Conservation (phyloP, 2,329 filamentous ascomycete genomes). For the Zymoseptoria brevis region DNA sequence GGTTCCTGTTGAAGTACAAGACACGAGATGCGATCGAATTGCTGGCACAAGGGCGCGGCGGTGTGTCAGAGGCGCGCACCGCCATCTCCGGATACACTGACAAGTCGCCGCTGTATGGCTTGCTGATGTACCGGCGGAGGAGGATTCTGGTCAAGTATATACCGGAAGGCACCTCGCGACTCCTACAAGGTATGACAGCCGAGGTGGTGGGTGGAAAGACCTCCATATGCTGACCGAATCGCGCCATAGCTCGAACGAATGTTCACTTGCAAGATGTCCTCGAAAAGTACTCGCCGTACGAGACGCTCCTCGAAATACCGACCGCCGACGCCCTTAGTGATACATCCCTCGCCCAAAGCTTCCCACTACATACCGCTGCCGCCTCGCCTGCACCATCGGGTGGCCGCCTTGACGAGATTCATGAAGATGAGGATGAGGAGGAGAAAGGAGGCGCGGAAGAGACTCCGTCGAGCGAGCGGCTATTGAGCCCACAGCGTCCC, state of each 20-base stretch:
- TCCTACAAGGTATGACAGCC: constrained; percentile 70
- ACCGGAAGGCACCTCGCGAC: constrained; percentile 79
- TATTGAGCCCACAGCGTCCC: constrained; percentile 18
- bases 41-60: constrained; percentile 66
- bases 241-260: constrained; percentile 63
- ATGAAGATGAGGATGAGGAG: constrained; percentile 80
- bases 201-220: not conserved
- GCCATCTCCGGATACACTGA: constrained; percentile 73
- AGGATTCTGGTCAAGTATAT: constrained; percentile 91
- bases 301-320: constrained; percentile 72
- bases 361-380: constrained; percentile 79
- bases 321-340: constrained; percentile 74
- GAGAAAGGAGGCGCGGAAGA: not conserved
- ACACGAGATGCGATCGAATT: constrained; percentile 82
- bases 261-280: constrained; percentile 57
- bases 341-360: constrained; percentile 76
- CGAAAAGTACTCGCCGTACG: constrained; percentile 72
- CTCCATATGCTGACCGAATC: not conserved
- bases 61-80: constrained; percentile 74
- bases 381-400: constrained; percentile 68
- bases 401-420: constrained; percentile 78
- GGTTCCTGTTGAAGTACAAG: constrained; percentile 90
- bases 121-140: constrained; percentile 78
- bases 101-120: constrained; percentile 80
- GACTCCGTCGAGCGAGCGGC: constrained; percentile 8